These are phyloP conservation scores for Tuctoria greenei DNA, from an alignment of 176 grass and related monocot species.

Conservation along the genomic window DNA sequence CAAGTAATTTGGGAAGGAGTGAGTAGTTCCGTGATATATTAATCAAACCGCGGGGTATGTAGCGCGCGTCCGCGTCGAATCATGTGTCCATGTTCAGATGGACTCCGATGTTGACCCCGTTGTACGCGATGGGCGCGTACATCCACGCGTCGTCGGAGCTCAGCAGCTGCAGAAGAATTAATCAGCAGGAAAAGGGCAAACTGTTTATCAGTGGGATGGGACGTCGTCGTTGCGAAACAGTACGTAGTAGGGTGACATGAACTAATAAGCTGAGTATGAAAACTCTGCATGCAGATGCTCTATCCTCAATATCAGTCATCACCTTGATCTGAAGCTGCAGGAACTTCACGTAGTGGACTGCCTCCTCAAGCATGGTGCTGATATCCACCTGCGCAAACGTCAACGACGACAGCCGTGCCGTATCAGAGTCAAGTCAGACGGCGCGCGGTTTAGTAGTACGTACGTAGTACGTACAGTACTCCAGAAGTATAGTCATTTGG, in stretches of 20 bases:
- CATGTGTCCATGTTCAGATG: conserved; percentile 54
- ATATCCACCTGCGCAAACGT: conserved; percentile 78
- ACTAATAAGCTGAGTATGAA: too few species aligned
- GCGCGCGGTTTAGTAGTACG: too few species aligned
- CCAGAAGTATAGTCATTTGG: too few species aligned
- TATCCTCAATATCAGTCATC: too few species aligned
- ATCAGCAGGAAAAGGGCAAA: conserved; percentile 8
- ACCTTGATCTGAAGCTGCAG: conserved; percentile 95
- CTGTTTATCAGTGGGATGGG: conserved; percentile 4
- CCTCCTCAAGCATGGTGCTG: conserved; percentile 96
- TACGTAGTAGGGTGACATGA: not conserved
- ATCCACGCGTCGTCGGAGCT: conserved; percentile 87
- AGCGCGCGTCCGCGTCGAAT: too few species aligned
- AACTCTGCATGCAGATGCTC: conserved; percentile 14
- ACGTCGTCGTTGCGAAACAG: not conserved
- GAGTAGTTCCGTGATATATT: too few species aligned
- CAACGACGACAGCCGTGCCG: not conserved
- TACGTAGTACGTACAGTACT: too few species aligned
- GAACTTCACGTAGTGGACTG: conserved; percentile 81
- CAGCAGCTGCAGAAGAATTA: conserved; percentile 57
- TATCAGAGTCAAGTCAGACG: too few species aligned
- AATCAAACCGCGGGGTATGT: too few species aligned
- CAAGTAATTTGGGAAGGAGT: too few species aligned
- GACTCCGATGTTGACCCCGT: conserved; percentile 71
- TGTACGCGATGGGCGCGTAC: conserved; percentile 82